A percentile compares a stretch with the other conserved stretches of the same genome.
Evolutionary conservation across 768 basidiomycete species (phyloP).

Genomic region (Antrodiella citrinella): DNA sequence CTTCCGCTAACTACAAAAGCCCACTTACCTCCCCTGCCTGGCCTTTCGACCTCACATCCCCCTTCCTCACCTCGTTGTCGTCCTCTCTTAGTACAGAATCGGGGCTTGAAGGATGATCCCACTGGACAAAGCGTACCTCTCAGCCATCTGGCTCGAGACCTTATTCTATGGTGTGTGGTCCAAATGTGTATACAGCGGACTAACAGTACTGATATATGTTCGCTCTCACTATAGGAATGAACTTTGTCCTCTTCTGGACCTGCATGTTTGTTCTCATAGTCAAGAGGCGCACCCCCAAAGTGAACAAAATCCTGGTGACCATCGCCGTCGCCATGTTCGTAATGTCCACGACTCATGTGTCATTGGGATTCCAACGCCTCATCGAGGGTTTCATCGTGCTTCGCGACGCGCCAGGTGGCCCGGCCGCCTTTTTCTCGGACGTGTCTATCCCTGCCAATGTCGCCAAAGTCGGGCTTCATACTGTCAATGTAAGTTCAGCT

Average conservation of each 20-base stretch:
- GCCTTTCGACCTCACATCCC: no score
- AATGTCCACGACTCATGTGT: constrained; percentile 28
- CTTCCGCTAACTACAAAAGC: no score
- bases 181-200: neutral
- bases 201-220: neutral
- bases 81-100: no score
- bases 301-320: constrained; percentile 18
- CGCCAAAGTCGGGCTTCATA: constrained; percentile 28
- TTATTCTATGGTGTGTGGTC: constrained; percentile 21
- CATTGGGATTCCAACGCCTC: constrained; percentile 27
- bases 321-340: constrained; percentile 24
- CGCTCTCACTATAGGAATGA: constrained; percentile 17
- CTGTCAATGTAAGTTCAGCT: constrained; percentile 18
- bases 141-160: constrained; percentile 28
- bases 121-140: constrained; percentile 28
- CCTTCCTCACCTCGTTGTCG: no score
- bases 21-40: no score
- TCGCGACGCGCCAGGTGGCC: constrained; percentile 22
- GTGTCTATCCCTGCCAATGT: constrained; percentile 29
- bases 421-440: constrained; percentile 25
- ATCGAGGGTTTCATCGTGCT: constrained; percentile 27
- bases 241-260: constrained; percentile 23
- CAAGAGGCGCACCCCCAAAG: constrained; percentile 15
- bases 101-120: no score
- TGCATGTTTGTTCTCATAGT: constrained; percentile 21